Evolutionary conservation across 73 alveolate species (phyloP), one percentile per base, ranked within the genome.

Genomic region (Loxodes magnus): DNA sequence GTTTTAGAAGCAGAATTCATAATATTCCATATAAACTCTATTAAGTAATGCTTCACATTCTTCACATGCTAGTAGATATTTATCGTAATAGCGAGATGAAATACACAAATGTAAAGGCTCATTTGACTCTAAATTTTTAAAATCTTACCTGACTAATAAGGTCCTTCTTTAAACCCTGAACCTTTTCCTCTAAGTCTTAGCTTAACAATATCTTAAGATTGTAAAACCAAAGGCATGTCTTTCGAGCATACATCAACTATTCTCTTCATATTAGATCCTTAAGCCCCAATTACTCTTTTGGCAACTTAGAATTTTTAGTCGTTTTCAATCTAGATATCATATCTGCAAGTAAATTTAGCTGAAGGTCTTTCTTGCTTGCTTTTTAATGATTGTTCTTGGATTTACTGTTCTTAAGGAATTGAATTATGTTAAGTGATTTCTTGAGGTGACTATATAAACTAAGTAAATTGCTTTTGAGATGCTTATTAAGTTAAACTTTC

Each of bases 81-180:
- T 21, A 48, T 90, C 92, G 20, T 67, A 56, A 67, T 70, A 78
- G 63, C 76, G 78, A 0, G 97, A 74, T 38, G 92, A 72, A 15
- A 91, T 82, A 68, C 98, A 87, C 71, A 91, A 68, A 74, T 91
- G 96, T 17, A 91, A 81, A 2, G 95, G 91, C 51, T 91, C 98
- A 52, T 75, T 70, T 48, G 88, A 65, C 69, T 91, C 97, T 43
- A 4, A 26, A 17, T 44, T 31, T n/a, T n/a, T n/a, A 37, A 43
- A 14, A 9, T 21, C 20, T 43, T 43, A 43, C 56, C 56, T 64
- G 80, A 80, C 44, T 90, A 73, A 44, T 84, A 74, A 3, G 97
- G 95, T 3, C 97, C 98, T 81, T 91, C 98, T 80, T 87, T 87
- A 59, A 71, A 91, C 6, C 98, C 97, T 16, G 96, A 79, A n/a